Base-by-base conservation (phyloP, 148 eudicot genomes). In the Simmondsia chinensis region DNA sequence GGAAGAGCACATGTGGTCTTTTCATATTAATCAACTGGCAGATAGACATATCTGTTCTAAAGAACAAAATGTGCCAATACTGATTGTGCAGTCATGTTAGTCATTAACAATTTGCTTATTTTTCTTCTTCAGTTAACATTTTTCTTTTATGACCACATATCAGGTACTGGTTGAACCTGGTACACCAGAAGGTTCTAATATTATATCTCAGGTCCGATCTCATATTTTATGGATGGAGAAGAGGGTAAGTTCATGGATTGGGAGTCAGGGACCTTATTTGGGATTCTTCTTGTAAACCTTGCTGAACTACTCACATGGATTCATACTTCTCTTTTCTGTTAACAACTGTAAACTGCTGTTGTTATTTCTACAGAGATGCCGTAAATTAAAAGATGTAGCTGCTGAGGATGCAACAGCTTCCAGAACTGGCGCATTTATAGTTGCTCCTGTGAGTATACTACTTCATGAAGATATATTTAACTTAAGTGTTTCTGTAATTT, bases 401-500 rank as follows among this genome's bases (percentile, higher is more conserved):
- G 54, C 70, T 3, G 63, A 67, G 43, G 67, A 55, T 36, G 43
- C 64, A 39, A 60, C 53, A 63, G 59, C 48, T 50, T 56, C 73
- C 51, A 57, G 43, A 44, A 63, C 52, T 37, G 99, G 89, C 48
- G 95, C 89, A 58, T 80, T 57, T 62, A 57, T 91, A 25, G 66
- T 91, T 59, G 99, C 89, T 67, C 99, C 96, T n/a, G 96, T 91
- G 53, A 75, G 94, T 80, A 65, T n/a, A n/a, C n/a, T n/a, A n/a
- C n/a, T n/a, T n/a, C n/a, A n/a, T n/a, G n/a, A n/a, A n/a, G n/a
- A n/a, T n/a, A n/a, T n/a, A n/a, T n/a, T n/a, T n/a, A n/a, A n/a
- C n/a, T n/a, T n/a, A n/a, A n/a, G n/a, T n/a, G n/a, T n/a, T n/a
- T n/a, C n/a, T n/a, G n/a, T n/a, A n/a, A n/a, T n/a, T n/a, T n/a